Evolutionary conservation across 805 yeast genomes (phyloP).

Genomic region (baker's yeast (Saccharomyces cerevisiae)): DNA sequence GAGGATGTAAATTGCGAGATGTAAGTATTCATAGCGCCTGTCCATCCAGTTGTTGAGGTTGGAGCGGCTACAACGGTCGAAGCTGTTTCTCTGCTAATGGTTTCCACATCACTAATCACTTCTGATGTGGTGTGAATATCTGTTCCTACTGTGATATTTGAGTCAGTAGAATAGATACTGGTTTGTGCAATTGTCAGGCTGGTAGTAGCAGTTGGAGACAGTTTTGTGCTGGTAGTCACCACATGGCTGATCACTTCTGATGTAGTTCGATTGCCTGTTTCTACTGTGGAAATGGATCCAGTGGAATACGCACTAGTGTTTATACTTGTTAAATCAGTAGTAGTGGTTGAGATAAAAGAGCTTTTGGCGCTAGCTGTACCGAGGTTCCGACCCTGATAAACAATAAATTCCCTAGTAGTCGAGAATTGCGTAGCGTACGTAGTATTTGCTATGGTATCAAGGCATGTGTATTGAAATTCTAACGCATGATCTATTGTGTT

Average conservation of each 20-base stretch:
- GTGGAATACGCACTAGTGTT: slow-evolving; percentile 6
- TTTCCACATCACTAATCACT: slow-evolving; percentile 10
- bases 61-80: not conserved
- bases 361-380: slow-evolving; percentile 11
- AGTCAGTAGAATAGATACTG: slow-evolving; percentile 14
- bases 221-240: not conserved
- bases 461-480: slow-evolving; percentile 19
- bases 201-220: slow-evolving; percentile 8
- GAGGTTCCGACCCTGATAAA: slow-evolving; percentile 11
- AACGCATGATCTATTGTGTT: slow-evolving; percentile 19
- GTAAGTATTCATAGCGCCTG: slow-evolving; percentile 1
- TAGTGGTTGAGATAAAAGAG: slow-evolving; percentile 2
- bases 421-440: slow-evolving; percentile 12
- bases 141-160: slow-evolving; percentile 8
- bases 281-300: slow-evolving; percentile 1
- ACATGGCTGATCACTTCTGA: slow-evolving; percentile 2
- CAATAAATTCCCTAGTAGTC: slow-evolving; percentile 8
- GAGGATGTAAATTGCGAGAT: not conserved
- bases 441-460: slow-evolving; percentile 21
- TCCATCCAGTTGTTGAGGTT: slow-evolving; percentile 9
- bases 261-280: not conserved
- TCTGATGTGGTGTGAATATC: slow-evolving; percentile 8
- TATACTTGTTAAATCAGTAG: slow-evolving; percentile 8
- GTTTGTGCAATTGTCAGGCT: slow-evolving; percentile 14
- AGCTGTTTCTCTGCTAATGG: slow-evolving; percentile 6